These are phyloP conservation scores for Ustilago vetiveriae DNA, from an alignment of 1,284 basidiomycete species.

Conservation along the genomic window DNA sequence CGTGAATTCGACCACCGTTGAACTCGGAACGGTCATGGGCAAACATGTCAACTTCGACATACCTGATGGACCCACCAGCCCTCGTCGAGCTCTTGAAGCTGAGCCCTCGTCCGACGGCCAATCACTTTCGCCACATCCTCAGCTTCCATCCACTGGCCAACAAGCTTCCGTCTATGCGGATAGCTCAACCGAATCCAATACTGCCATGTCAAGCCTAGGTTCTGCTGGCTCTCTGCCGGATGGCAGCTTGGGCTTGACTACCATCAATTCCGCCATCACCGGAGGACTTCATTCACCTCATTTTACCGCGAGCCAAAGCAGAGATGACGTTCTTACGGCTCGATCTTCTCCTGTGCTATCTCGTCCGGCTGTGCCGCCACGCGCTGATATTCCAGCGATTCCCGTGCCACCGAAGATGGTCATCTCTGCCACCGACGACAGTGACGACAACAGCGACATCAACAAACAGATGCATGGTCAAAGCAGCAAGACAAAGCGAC, in stretches of 20 bases:
- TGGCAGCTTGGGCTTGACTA: conserved; percentile 40
- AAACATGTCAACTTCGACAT: conserved; percentile 34
- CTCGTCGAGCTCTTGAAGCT: conserved; percentile 6
- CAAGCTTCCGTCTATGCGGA: conserved; percentile 34
- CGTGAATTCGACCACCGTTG: not conserved
- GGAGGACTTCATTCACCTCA: conserved; percentile 37
- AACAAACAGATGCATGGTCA: conserved; percentile 7
- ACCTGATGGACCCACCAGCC: not conserved
- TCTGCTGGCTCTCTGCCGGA: conserved; percentile 36
- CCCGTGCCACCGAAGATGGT: conserved; percentile 35
- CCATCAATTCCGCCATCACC: conserved; percentile 45
- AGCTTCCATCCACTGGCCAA: not conserved
- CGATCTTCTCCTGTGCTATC: conserved; percentile 31
- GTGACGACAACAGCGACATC: conserved; percentile 32
- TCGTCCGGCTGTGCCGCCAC: conserved; percentile 15
- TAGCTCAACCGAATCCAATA: conserved; percentile 49
- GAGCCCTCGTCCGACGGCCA: conserved; percentile 20
- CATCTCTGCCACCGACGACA: conserved; percentile 25
- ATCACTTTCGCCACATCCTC: conserved; percentile 20
- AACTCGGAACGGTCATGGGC: conserved; percentile 17
- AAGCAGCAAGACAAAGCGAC: conserved; percentile 12
- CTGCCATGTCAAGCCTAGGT: conserved; percentile 37
- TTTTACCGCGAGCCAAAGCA: conserved; percentile 15
- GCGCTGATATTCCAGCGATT: conserved; percentile 3
- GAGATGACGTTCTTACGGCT: conserved; percentile 25